Evolutionary conservation across 768 basidiomycete genomes (phyloP), one percentile per base, ranked within the genome.

Genomic region (Boletus speciosus): DNA sequence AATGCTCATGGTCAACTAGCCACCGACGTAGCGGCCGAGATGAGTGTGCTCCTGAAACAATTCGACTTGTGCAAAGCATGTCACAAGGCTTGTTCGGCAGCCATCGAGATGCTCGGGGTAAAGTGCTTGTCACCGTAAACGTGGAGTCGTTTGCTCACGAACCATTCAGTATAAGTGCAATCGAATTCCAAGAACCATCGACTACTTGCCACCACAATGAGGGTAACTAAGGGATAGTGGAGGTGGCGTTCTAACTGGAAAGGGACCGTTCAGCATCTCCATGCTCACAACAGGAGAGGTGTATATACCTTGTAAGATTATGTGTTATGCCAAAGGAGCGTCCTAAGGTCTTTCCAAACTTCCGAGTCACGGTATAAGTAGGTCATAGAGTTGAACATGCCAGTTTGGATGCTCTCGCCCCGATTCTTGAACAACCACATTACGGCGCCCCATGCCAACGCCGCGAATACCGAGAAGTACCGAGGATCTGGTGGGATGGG

Each of bases 281-380:
- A 23, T 23, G 15, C 37, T 47, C 46, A 5, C 16, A 12, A 10
- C 12, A 21, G 34, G 31, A 36, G 8, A 29, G 4, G 29, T 27
- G 46, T 51, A 51, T n/a, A 54, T 55, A 61, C 57, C 51, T 43
- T 49, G 45, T 44, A 51, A 25, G 3, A 44, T 55, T 50, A 94
- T 66, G 79, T 86, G 72, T 97, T 96, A 64, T 92, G 88, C 94
- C 95, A 97, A 48, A 98, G 71, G 47, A 98, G 73, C 47, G 93
- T 97, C 73, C 78, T 83, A 41, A 97, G 73, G 63, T 82, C 78
- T 46, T 77, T 81, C 94, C 95, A 98, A 40, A 75, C 72, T 56
- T 98, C 91, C 19, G 93, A 95, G 70, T 98, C 93, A 37, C 85
- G 84, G 74, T 98, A 99, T 37, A 99, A 78, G 71, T 98, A 99